These are phyloP conservation scores for Trypanosoma platydactyli DNA, from an alignment of 208 protist species.

Conservation along the genomic window DNA sequence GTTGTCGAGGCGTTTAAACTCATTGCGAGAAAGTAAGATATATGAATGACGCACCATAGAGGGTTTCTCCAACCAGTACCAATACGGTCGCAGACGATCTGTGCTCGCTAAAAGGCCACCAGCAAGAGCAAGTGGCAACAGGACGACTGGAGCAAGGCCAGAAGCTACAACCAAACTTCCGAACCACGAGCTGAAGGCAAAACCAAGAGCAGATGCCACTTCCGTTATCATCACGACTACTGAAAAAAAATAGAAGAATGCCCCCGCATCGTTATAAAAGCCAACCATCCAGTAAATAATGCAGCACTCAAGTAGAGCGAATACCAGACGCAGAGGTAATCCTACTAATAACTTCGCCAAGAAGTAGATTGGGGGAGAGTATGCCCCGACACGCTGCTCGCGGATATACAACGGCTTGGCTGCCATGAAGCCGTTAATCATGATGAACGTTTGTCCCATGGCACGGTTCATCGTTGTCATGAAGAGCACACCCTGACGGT, in stretches of 20 bases:
- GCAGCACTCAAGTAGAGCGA: constrained; percentile 36
- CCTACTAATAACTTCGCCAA: constrained; percentile 43
- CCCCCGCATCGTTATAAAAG: constrained; percentile 34
- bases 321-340: constrained; percentile 52
- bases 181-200: constrained; percentile 51
- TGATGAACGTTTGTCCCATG: constrained; percentile 54
- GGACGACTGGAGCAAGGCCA: constrained; percentile 50
- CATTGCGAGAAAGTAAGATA: constrained; percentile 64
- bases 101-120: constrained; percentile 72
- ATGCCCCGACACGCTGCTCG: constrained; percentile 68
- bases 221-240: constrained; percentile 47
- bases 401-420: constrained; percentile 56
- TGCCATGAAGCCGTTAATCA: constrained; percentile 53
- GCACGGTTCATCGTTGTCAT: constrained; percentile 61
- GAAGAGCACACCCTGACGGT: constrained; percentile 69
- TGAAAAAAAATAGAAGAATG: constrained; percentile 69
- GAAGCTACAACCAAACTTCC: constrained; percentile 39
- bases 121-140: constrained; percentile 60
- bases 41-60: constrained; percentile 71
- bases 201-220: constrained; percentile 53
- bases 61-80: constrained; percentile 78
- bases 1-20: constrained; percentile 51
- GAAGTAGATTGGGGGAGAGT: constrained; percentile 64
- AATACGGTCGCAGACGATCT: constrained; percentile 67
- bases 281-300: constrained; percentile 73